Evolutionary conservation across 2,329 filamentous ascomycete genomes (phyloP).

Genomic region (Diaporthe australafricana): DNA sequence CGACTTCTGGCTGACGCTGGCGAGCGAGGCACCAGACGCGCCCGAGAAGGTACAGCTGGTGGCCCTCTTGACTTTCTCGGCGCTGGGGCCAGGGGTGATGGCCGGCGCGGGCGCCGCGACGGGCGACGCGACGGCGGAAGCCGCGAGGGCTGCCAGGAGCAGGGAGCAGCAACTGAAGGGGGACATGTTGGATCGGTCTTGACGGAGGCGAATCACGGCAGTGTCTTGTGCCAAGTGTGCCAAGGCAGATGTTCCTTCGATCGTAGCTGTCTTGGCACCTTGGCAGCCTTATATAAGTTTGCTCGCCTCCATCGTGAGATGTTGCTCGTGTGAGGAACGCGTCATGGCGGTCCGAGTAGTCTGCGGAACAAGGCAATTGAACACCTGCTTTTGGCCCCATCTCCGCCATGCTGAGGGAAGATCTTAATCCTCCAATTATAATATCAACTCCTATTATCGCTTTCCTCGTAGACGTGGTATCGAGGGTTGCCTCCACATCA

Average conservation of each 20-base stretch:
- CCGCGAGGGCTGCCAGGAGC: constrained; percentile 22
- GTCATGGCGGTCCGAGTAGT: neutral
- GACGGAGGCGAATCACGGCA: constrained; percentile 7
- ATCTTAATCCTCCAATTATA: constrained; percentile 27
- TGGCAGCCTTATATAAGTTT: constrained; percentile 26
- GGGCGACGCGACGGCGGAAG: constrained; percentile 16
- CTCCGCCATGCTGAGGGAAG: neutral
- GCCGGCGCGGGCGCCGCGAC: constrained; percentile 22
- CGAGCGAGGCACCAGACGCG: constrained; percentile 51
- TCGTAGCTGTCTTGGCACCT: constrained; percentile 7
- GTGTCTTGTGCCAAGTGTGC: constrained; percentile 26
- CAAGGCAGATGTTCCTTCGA: neutral
- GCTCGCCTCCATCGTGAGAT: neutral
- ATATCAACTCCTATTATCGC: neutral
- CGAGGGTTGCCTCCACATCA: neutral
- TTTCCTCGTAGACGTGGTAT: no score
- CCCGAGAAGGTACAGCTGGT: constrained; percentile 65
- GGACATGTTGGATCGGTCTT: constrained; percentile 17
- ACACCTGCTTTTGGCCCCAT: neutral
- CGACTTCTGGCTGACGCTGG: constrained; percentile 58
- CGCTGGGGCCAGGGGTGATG: constrained; percentile 29
- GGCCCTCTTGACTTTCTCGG: constrained; percentile 27
- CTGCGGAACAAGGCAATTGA: neutral
- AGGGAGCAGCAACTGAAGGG: neutral
- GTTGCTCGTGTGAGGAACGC: neutral